Conservation (phyloP, 2,329 filamentous ascomycete genomes). For the Verticillium longisporum region DNA sequence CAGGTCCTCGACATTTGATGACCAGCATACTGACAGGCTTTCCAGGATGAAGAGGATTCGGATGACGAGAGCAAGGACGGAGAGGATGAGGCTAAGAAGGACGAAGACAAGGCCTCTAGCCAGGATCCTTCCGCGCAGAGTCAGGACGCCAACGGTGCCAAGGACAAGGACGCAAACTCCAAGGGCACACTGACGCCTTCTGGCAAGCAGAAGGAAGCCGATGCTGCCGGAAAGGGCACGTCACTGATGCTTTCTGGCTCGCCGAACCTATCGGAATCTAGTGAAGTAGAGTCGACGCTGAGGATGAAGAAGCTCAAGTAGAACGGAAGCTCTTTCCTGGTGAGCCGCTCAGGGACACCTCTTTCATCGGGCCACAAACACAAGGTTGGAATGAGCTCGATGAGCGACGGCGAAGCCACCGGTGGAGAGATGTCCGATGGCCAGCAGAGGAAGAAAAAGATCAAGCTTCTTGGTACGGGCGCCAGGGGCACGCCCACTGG, state of each 20-base stretch:
- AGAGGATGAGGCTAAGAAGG: conserved; percentile 48
- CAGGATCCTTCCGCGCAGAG: conserved; percentile 41
- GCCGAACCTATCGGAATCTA: conserved; percentile 84
- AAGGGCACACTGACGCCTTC: conserved; percentile 60
- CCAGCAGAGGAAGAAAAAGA: conserved; percentile 38
- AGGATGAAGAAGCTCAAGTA: conserved; percentile 73
- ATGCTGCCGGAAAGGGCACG: conserved; percentile 49
- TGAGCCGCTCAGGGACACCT: conserved; percentile 50
- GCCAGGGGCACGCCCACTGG: conserved; percentile 46
- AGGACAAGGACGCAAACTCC: conserved; percentile 43
- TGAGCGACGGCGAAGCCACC: conserved; percentile 67
- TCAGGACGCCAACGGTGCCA: conserved; percentile 49
- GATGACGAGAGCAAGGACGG: conserved; percentile 29
- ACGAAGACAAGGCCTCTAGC: conserved; percentile 30
- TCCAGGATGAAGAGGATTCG: conserved; percentile 42
- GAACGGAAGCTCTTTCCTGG: conserved; percentile 35
- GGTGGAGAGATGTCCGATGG: conserved; percentile 61
- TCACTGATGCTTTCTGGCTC: conserved; percentile 78
- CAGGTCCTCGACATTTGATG: background rate
- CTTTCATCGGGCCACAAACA: conserved; percentile 36
- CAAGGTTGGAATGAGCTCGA: conserved; percentile 48
- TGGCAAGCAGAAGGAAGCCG: conserved; percentile 37
- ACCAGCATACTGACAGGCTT: conserved; percentile 12
- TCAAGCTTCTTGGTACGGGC: conserved; percentile 46
- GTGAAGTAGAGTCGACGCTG: conserved; percentile 79